Percentiles rank a stretch among this genome's conserved stretches.
These are phyloP conservation scores for Penicillium coprophilum DNA, from an alignment of 495 filamentous ascomycete species.

Conservation along the genomic window DNA sequence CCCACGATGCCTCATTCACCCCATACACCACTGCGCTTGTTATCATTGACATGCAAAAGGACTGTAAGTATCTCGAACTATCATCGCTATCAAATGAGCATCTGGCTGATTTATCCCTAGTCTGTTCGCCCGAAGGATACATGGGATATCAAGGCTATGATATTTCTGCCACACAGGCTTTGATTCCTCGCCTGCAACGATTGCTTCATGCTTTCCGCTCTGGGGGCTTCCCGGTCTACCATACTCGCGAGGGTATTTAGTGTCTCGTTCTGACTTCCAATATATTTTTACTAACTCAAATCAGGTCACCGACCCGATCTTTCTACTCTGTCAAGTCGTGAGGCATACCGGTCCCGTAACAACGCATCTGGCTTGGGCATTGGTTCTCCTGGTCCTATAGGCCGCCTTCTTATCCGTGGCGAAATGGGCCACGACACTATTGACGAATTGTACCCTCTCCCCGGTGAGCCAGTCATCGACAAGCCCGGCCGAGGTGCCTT, in stretches of 20 bases:
- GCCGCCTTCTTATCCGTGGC: conserved; percentile 62
- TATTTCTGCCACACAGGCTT: conserved; percentile 48
- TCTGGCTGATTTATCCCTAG: conserved; percentile 28
- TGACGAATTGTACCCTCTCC: conserved; percentile 55
- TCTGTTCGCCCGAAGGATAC: conserved; percentile 60
- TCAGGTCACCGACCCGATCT: conserved; percentile 63
- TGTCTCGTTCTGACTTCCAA: background rate
- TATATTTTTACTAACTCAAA: conserved; percentile 18
- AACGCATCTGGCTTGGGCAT: conserved; percentile 57
- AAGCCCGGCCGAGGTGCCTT: conserved; percentile 71
- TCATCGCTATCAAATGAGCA: background rate
- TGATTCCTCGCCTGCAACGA: conserved; percentile 55
- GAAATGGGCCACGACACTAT: conserved; percentile 64
- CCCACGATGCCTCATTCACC: conserved; percentile 57
- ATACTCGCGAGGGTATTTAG: conserved; percentile 59
- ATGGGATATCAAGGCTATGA: conserved; percentile 60
- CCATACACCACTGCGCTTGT: conserved; percentile 62
- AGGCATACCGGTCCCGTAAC: conserved; percentile 54
- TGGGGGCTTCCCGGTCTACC: conserved; percentile 60
- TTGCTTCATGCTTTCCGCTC: conserved; percentile 59
- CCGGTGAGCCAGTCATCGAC: conserved; percentile 62
- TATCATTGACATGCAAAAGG: conserved; percentile 73
- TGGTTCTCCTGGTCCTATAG: conserved; percentile 60
- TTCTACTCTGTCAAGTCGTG: conserved; percentile 57
- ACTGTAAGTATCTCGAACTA: conserved; percentile 48